These are phyloP conservation scores for Toxoplasma gondii DNA, from an alignment of 169 alveolate genomes.

Conservation along the genomic window DNA sequence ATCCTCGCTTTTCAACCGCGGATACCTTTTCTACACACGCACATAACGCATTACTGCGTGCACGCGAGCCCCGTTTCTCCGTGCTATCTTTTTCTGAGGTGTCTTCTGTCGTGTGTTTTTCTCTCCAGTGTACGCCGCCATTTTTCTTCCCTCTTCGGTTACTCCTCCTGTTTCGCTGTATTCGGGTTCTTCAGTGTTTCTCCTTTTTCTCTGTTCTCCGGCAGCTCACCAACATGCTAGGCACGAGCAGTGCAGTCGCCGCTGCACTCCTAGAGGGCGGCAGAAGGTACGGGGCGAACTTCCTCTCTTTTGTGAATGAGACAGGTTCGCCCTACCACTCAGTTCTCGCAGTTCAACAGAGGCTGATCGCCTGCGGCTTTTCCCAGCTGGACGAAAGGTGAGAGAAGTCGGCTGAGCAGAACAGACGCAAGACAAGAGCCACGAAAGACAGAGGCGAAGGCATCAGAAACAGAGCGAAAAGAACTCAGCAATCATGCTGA, in stretches of 20 bases:
- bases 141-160: not conserved
- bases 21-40: too few species aligned
- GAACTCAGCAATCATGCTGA: too few species aligned
- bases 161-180: not conserved
- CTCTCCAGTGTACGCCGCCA: not conserved
- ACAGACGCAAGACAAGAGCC: not conserved
- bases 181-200: not conserved
- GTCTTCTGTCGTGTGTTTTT: too few species aligned
- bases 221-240: not conserved
- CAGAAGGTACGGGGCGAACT: conserved; percentile 60
- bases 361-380: conserved; percentile 70
- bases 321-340: conserved; percentile 87
- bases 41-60: too few species aligned
- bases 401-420: not conserved
- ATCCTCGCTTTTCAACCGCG: too few species aligned
- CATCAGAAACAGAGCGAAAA: not conserved
- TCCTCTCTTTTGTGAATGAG: conserved; percentile 76
- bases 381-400: conserved; percentile 70
- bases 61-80: too few species aligned
- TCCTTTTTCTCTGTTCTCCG: not conserved
- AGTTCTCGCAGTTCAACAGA: conserved; percentile 69
- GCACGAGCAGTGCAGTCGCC: not conserved
- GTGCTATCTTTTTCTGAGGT: too few species aligned
- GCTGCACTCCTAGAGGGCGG: conserved; percentile 49
- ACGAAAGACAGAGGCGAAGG: not conserved